Percentiles rank a stretch among this genome's conserved stretches.
phyloP scores from a whole-genome alignment of 208 protist genomes.

The Trypanosoma platydactyli region DNA sequence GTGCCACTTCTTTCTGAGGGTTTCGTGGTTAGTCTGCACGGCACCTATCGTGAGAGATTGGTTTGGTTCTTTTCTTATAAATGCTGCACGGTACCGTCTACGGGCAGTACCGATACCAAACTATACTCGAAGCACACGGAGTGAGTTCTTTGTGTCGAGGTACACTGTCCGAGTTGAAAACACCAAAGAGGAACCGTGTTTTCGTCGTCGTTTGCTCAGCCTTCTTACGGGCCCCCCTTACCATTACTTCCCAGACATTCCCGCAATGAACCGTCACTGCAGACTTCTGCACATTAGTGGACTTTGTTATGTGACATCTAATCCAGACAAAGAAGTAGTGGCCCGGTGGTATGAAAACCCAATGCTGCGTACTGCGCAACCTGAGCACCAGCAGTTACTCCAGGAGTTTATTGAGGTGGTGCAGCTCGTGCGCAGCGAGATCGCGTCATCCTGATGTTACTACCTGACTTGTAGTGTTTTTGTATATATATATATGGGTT shows the following conservation, averaged over 20 bases:
- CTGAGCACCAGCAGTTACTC: constrained; percentile 56
- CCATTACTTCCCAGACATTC: constrained; percentile 63
- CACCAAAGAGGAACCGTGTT: constrained; percentile 37
- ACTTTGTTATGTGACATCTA: constrained; percentile 60
- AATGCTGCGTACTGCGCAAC: constrained; percentile 46
- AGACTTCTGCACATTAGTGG: constrained; percentile 66
- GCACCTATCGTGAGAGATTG: constrained; percentile 70
- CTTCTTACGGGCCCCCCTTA: constrained; percentile 41
- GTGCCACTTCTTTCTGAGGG: constrained; percentile 65
- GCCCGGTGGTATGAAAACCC: constrained; percentile 82
- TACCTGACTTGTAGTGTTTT: neutral
- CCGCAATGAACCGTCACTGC: constrained; percentile 64
- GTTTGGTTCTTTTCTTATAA: constrained; percentile 67
- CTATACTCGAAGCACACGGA: constrained; percentile 32
- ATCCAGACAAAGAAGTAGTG: constrained; percentile 25
- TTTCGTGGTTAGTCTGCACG: constrained; percentile 79
- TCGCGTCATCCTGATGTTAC: neutral
- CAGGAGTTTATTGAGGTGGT: constrained; percentile 43
- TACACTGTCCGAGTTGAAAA: constrained; percentile 38
- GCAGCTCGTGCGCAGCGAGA: constrained; percentile 15
- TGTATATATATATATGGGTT: neutral
- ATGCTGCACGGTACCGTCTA: constrained; percentile 57
- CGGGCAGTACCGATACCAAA: constrained; percentile 59
- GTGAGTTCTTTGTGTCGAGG: constrained; percentile 36
- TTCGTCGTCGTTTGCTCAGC: constrained; percentile 47